Conservation (phyloP, 1,139 yeast species). For the Zygoascus sp. region DNA sequence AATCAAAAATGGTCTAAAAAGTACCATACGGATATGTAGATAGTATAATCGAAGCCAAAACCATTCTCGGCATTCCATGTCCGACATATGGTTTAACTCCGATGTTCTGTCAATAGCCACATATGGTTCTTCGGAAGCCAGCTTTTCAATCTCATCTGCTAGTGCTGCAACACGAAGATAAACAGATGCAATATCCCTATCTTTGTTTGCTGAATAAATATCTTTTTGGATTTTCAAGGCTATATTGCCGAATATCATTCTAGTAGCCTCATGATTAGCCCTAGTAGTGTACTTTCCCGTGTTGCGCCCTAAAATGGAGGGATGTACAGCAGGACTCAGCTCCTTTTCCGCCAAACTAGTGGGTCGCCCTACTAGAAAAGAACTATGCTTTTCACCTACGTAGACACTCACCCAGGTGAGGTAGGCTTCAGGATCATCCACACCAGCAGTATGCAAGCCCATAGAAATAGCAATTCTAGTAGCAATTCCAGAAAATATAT, state of each 20-base stretch:
- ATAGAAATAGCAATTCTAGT: constrained; percentile 12
- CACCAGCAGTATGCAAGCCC: constrained; percentile 9
- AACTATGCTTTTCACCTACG: constrained; percentile 10
- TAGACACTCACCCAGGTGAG: constrained; percentile 10
- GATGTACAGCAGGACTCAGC: background rate
- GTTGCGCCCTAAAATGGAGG: background rate
- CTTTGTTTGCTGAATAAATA: constrained; percentile 5
- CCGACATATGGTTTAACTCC: constrained; percentile 8
- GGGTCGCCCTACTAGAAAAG: constrained; percentile 12
- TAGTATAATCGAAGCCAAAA: constrained; percentile 15
- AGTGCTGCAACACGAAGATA: constrained; percentile 3
- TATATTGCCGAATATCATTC: constrained; percentile 10
- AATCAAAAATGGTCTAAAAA: constrained; percentile 15
- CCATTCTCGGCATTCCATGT: constrained; percentile 16
- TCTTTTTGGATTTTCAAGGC: constrained; percentile 9
- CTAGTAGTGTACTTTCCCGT: constrained; percentile 2
- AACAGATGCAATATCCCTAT: constrained; percentile 8
- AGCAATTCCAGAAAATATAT: constrained; percentile 9
- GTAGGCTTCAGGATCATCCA: constrained; percentile 4
- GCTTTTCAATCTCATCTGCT: constrained; percentile 12
- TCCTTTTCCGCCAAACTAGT: constrained; percentile 6
- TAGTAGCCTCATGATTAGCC: constrained; percentile 7
- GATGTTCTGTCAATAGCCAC: constrained; percentile 12
- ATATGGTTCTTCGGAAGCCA: constrained; percentile 11
- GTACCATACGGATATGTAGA: constrained; percentile 13